phyloP scores from a whole-genome alignment of 2,329 filamentous ascomycete species.

The Westerdykella aurantiaca region DNA sequence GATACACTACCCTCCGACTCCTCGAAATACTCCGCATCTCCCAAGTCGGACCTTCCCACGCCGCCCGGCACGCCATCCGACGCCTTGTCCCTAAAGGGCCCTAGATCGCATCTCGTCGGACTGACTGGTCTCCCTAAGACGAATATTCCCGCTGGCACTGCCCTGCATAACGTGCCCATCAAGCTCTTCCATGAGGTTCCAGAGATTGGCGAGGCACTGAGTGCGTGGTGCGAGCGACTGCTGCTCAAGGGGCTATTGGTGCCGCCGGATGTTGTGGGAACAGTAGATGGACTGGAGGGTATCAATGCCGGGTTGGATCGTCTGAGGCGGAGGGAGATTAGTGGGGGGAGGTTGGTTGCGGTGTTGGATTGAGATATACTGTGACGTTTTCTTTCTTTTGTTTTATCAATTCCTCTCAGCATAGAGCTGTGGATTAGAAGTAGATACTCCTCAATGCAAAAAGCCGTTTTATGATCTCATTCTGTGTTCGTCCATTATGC shows the following conservation, averaged over 20 bases:
- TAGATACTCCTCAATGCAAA: too few relatives aligned
- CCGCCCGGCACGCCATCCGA: slow-evolving; percentile 27
- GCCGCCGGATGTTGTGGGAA: slow-evolving; percentile 60
- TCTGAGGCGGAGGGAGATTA: slow-evolving; percentile 60
- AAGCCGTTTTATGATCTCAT: too few relatives aligned
- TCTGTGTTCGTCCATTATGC: too few relatives aligned
- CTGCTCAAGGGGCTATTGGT: slow-evolving; percentile 50
- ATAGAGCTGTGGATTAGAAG: too few relatives aligned
- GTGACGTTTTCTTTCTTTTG: too few relatives aligned
- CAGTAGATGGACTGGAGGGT: slow-evolving; percentile 57
- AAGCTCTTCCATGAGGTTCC: slow-evolving; percentile 69
- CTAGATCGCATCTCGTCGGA: slow-evolving; percentile 56
- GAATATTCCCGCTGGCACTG: slow-evolving; percentile 39
- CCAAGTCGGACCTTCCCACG: slow-evolving; percentile 11
- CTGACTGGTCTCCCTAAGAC: slow-evolving; percentile 62
- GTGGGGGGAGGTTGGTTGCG: slow-evolving; percentile 60
- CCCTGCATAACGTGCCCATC: slow-evolving; percentile 64
- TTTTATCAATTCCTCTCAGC: too few relatives aligned
- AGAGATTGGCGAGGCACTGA: slow-evolving; percentile 56
- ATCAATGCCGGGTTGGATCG: slow-evolving; percentile 64
- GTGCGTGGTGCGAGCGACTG: slow-evolving; percentile 63
- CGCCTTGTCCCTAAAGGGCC: slow-evolving; percentile 18
- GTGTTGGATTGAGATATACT: slow-evolving; percentile 5
- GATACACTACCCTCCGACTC: slow-evolving; percentile 11
- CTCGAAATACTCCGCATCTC: slow-evolving; percentile 2